Evolutionary conservation across 208 protist species (phyloP).

Genomic region (Endotrypanum monterogeii): DNA sequence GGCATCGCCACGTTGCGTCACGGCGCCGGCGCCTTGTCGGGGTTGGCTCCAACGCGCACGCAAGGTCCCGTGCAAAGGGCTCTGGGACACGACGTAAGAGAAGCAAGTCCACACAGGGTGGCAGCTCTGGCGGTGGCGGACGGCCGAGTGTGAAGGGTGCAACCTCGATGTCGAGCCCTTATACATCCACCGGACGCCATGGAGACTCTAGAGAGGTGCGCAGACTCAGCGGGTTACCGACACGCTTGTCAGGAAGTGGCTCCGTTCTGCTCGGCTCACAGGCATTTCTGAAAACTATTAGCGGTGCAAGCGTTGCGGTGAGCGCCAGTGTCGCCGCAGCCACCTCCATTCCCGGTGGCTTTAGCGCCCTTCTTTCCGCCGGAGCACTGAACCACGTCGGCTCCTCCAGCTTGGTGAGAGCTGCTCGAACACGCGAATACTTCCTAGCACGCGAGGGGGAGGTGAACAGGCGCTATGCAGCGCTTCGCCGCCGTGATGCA

Average conservation of each 20-base stretch:
- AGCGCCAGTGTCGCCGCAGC: not conserved
- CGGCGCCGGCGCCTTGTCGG: conserved; percentile 13
- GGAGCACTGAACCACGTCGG: conserved; percentile 5
- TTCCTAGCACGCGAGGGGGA: conserved; percentile 24
- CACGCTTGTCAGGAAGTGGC: not conserved
- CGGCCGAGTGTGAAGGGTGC: not conserved
- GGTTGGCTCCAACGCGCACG: not conserved
- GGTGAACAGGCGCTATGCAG: conserved; percentile 11
- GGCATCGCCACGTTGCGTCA: conserved; percentile 2
- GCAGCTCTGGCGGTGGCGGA: not conserved
- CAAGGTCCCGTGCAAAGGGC: not conserved
- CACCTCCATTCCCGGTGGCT: conserved; percentile 7
- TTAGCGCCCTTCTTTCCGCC: conserved; percentile 24
- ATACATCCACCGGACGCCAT: not conserved
- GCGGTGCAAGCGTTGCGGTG: not conserved
- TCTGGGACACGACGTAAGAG: not conserved
- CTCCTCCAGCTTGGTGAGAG: conserved; percentile 4
- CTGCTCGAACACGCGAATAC: conserved; percentile 9
- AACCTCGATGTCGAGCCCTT: not conserved
- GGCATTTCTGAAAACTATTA: not conserved
- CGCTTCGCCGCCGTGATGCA: conserved; percentile 4
- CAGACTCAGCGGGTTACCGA: not conserved
- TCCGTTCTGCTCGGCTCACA: not conserved
- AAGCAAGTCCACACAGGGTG: not conserved
- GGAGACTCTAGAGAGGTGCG: not conserved